Conservation (phyloP, 1,139 yeast species). For the Pichia sorboxylosa region DNA sequence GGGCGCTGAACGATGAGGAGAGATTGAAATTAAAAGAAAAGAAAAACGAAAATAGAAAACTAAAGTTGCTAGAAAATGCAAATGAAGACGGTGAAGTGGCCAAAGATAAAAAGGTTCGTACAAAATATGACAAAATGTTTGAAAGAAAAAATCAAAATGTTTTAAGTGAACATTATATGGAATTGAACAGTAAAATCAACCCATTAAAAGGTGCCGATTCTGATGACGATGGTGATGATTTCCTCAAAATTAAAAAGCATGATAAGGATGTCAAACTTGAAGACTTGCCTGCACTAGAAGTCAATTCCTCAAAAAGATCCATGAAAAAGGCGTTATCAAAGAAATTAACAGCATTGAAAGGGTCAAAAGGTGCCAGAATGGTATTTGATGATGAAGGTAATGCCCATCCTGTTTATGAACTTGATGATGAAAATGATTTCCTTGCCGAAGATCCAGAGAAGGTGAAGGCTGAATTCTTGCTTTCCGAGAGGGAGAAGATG, state of each 20-base stretch:
- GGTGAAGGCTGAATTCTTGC: constrained; percentile 49
- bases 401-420: constrained; percentile 82
- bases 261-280: constrained; percentile 61
- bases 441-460: constrained; percentile 62
- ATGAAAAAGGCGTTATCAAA: constrained; percentile 80
- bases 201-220: constrained; percentile 26
- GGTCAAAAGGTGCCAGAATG: constrained; percentile 59
- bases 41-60: constrained; percentile 72
- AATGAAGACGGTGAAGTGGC: constrained; percentile 57
- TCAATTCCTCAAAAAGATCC: constrained; percentile 76
- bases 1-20: constrained; percentile 21
- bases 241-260: constrained; percentile 65
- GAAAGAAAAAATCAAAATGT: constrained; percentile 91
- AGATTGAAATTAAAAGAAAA: constrained; percentile 45
- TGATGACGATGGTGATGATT: constrained; percentile 52
- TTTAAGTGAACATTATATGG: constrained; percentile 75
- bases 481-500: constrained; percentile 60
- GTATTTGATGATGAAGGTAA: constrained; percentile 89
- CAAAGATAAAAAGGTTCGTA: constrained; percentile 43
- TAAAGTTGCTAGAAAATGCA: constrained; percentile 44
- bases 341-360: constrained; percentile 53
- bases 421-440: constrained; percentile 85
- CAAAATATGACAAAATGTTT: constrained; percentile 93
- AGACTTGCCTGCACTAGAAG: constrained; percentile 47
- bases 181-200: constrained; percentile 40